Conservation (phyloP, 495 filamentous ascomycete species). For the Neurospora africana region DNA sequence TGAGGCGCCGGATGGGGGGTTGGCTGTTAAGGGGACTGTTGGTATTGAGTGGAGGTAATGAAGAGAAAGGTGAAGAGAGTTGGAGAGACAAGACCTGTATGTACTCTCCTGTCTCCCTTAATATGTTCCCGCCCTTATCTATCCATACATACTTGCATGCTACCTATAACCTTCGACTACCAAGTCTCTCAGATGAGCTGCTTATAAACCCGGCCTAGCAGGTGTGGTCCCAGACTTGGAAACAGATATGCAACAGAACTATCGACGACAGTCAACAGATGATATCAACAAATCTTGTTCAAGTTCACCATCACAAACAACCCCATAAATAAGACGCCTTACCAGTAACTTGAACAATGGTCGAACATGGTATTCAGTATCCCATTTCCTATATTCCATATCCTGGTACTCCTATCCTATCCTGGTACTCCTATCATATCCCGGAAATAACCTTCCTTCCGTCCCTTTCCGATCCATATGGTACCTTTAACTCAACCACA, state of each 20-base stretch:
- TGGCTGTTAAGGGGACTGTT: slow-evolving; percentile 47
- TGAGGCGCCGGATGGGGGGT: slow-evolving; percentile 45
- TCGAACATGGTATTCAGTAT: not conserved
- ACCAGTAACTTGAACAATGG: not conserved
- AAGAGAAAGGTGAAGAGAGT: not conserved
- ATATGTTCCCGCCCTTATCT: not conserved
- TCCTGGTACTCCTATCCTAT: not conserved
- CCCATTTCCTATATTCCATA: not conserved
- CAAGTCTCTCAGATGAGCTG: not conserved
- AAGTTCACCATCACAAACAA: not conserved
- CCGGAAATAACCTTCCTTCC: not conserved
- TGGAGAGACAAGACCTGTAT: not conserved
- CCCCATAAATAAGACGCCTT: not conserved
- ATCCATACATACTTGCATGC: not conserved
- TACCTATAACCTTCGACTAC: not conserved
- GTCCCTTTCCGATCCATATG: not conserved
- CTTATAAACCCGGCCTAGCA: not conserved
- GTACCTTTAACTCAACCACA: not conserved
- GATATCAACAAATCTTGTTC: not conserved
- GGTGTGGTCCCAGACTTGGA: not conserved
- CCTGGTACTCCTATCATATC: not conserved
- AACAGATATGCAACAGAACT: not conserved
- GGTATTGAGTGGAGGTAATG: not conserved
- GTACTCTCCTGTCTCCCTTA: not conserved
- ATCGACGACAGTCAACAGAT: not conserved